A percentile compares a stretch with the other conserved stretches of the same genome.
Evolutionary conservation across 2,329 filamentous ascomycete species (phyloP).

Genomic region (Simplicillium aogashimaense): DNA sequence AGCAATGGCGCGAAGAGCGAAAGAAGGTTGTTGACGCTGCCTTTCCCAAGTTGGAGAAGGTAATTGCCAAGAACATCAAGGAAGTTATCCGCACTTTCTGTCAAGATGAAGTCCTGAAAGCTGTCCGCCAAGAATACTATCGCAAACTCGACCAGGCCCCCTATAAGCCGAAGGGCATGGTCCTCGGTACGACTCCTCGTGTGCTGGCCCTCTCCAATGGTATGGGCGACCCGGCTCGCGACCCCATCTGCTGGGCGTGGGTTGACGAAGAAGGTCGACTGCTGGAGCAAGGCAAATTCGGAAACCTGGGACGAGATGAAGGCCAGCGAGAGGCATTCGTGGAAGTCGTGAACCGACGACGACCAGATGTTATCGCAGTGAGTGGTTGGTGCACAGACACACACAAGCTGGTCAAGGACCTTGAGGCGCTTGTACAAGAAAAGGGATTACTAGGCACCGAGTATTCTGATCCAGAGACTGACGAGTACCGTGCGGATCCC

Average conservation of each 20-base stretch:
- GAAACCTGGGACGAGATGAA: conserved; percentile 65
- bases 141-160: conserved; percentile 90
- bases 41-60: conserved; percentile 68
- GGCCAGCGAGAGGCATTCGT: conserved; percentile 60
- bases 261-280: conserved; percentile 88
- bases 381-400: conserved; percentile 85
- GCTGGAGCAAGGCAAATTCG: conserved; percentile 79
- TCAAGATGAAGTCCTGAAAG: conserved; percentile 81
- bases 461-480: conserved; percentile 72
- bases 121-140: conserved; percentile 80
- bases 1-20: conserved; percentile 87
- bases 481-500: conserved; percentile 65
- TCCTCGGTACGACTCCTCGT: conserved; percentile 76
- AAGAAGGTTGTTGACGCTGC: conserved; percentile 76
- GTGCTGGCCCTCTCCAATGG: conserved; percentile 84
- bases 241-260: conserved; percentile 84
- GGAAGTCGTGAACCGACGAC: conserved; percentile 67
- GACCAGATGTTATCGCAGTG: conserved; percentile 83
- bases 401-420: conserved; percentile 68
- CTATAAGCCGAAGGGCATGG: conserved; percentile 88
- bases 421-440: conserved; percentile 69
- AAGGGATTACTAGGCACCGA: conserved; percentile 69
- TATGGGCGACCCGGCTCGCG: conserved; percentile 59
- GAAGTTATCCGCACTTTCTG: conserved; percentile 90
- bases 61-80: conserved; percentile 88